Conservation (phyloP, 192 early-diverging fungal genomes). For the Backusella liffmaniae region DNA sequence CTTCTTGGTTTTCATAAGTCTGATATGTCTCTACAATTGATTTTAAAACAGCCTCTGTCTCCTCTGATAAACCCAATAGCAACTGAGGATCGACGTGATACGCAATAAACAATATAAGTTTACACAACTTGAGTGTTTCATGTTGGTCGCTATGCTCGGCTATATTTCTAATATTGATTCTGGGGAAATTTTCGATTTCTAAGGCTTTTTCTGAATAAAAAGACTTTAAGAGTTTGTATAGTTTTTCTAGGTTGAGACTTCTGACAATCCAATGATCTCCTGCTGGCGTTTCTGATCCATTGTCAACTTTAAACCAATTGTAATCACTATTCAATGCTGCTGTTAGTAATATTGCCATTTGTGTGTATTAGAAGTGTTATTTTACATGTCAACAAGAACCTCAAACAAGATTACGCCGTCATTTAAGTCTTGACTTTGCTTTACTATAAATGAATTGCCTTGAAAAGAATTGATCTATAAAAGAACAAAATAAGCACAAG, state of each 20-base stretch:
- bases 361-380: neutral
- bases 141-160: neutral
- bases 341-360: neutral
- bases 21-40: neutral
- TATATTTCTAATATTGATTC: neutral
- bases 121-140: neutral
- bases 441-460: neutral
- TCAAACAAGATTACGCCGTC: conserved; percentile 1
- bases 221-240: neutral
- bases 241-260: neutral
- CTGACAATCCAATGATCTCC: neutral
- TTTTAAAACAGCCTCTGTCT: neutral
- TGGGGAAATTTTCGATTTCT: neutral
- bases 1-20: neutral
- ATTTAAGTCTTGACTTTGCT: neutral
- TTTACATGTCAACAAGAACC: neutral
- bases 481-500: neutral
- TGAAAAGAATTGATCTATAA: neutral
- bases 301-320: neutral
- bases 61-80: neutral
- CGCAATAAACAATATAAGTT: neutral
- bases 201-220: neutral
- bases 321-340: neutral
- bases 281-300: neutral
- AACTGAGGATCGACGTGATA: neutral